A percentile compares a stretch with the other conserved stretches of the same genome.
Conservation (phyloP, 768 basidiomycete species). For the Boletus rex-veris region DNA sequence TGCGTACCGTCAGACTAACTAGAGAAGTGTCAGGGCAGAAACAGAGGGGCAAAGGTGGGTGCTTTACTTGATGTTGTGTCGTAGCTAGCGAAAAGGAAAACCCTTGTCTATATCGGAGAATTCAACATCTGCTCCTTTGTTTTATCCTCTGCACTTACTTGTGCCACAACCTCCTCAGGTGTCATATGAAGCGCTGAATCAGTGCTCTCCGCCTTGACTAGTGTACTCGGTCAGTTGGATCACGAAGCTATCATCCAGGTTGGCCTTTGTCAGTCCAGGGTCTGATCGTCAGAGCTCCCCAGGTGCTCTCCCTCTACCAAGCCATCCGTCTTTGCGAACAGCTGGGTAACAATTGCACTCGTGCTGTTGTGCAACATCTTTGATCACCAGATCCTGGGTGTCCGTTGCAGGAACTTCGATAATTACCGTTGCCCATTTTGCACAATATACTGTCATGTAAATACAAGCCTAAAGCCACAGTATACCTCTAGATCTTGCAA, state of each 20-base stretch:
- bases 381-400: no score
- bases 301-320: no score
- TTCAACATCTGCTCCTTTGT: neutral
- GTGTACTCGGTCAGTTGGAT: neutral
- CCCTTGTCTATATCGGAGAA: conserved; percentile 27
- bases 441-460: no score
- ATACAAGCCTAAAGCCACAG: no score
- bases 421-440: no score
- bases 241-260: neutral
- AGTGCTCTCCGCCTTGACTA: conserved; percentile 38
- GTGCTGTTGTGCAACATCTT: no score
- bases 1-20: conserved; percentile 26
- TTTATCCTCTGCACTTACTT: conserved; percentile 12
- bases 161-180: conserved; percentile 39
- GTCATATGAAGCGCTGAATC: conserved; percentile 33
- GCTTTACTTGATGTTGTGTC: conserved; percentile 39
- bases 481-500: no score
- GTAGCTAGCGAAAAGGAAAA: conserved; percentile 39
- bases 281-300: no score
- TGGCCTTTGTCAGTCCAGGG: no score
- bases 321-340: no score
- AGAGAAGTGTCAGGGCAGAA: neutral
- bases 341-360: no score
- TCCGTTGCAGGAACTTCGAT: no score
- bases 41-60: neutral